Percentiles rank a stretch among this genome's conserved stretches.
phyloP scores from a whole-genome alignment of 1,139 yeast species.

The Suhomyces bolitotheri region DNA sequence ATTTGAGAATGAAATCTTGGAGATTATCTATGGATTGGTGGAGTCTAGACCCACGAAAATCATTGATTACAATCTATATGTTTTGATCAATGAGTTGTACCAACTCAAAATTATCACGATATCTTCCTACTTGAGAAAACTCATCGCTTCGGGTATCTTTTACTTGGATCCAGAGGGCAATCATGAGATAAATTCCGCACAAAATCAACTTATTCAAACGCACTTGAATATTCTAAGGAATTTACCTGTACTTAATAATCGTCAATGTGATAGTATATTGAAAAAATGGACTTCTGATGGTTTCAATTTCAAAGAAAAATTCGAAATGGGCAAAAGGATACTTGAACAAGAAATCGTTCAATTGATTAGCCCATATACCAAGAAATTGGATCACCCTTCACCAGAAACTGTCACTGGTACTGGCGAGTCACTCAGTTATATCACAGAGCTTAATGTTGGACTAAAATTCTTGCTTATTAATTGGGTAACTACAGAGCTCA shows the following conservation, averaged over 20 bases:
- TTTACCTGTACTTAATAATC: conserved; percentile 53
- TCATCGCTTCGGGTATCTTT: conserved; percentile 82
- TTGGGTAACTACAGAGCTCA: conserved; percentile 45
- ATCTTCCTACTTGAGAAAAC: conserved; percentile 69
- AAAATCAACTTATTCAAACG: conserved; percentile 8
- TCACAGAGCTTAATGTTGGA: conserved; percentile 37
- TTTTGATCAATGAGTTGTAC: conserved; percentile 56
- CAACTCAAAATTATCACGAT: conserved; percentile 54
- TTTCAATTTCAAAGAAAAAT: conserved; percentile 34
- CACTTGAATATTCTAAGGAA: conserved; percentile 56
- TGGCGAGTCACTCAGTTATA: conserved; percentile 3
- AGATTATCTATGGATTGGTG: conserved; percentile 25
- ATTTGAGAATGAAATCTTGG: conserved; percentile 48
- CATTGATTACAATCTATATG: conserved; percentile 41
- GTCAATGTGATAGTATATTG: conserved; percentile 52
- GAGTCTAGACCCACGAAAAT: conserved; percentile 21
- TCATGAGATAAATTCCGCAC: conserved; percentile 3
- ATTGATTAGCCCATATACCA: conserved; percentile 1
- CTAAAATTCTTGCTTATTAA: conserved; percentile 44
- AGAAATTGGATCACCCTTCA: neutral
- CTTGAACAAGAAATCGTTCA: conserved; percentile 26
- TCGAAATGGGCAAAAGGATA: conserved; percentile 31
- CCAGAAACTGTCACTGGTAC: neutral
- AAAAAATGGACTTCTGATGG: conserved; percentile 38
- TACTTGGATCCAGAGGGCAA: conserved; percentile 43